Evolutionary conservation across 1,284 basidiomycete species (phyloP), one percentile per base, ranked within the genome.

Genomic region (Mycena citricolor): DNA sequence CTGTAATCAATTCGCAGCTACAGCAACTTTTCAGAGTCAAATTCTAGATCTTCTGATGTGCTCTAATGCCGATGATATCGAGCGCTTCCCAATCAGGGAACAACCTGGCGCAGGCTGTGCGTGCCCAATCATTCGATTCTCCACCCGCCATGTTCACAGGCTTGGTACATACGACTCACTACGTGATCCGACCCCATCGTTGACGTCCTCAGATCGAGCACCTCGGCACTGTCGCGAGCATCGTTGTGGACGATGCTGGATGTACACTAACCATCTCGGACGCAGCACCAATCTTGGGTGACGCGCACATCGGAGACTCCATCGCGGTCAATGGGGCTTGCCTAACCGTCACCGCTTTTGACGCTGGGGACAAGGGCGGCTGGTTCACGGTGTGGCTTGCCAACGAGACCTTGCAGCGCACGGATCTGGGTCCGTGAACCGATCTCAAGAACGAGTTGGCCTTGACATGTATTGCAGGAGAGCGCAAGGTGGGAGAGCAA

Each of bases 381-480:
- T 87, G 79, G 76, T 99, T 99, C 75, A 88, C 83, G 57, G 91
- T 98, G 42, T 97, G 94, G 71, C 70, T 98, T 26, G 94, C 94
- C 34, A 94, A 95, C 52, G 97, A 99, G 71, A 99, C 97, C 11
- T 69, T 99, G 46, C 75, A 81, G 38, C 77, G 92, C 64, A 98
- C 94, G 11, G 90, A 98, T 70, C 72, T 99, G 36, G 94, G 92
- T 89, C 59, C 39, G 62, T 52, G 29, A 17, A 22, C 41, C 29
- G 20, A 17, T n/a, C n/a, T n/a, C n/a, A n/a, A n/a, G n/a, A n/a
- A n/a, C n/a, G n/a, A n/a, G n/a, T n/a, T n/a, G 19, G 11, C 24
- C 26, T 33, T 22, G 16, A 20, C 23, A 24, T 25, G 26, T 16
- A 36, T 25, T 19, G 8, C 54, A 88, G 91, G 93, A 32, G 79